phyloP scores from a whole-genome alignment of 768 basidiomycete genomes.

The Lentinula guzmanii region DNA sequence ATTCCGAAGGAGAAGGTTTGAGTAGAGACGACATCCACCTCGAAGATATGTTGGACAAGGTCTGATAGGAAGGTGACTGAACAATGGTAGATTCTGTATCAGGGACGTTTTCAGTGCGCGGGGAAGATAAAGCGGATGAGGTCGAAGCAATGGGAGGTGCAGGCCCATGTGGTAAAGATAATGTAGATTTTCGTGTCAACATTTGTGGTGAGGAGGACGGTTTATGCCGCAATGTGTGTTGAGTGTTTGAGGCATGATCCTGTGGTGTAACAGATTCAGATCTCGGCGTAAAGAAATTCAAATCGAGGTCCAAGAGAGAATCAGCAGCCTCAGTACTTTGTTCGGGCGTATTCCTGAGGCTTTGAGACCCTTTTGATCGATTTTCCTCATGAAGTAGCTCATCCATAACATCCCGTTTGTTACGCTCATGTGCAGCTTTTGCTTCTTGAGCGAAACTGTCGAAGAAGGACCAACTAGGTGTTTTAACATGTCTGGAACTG shows the following conservation, averaged over 20 bases:
- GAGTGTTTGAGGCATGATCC: neutral
- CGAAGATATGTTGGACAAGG: conserved; percentile 41
- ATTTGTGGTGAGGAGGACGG: conserved; percentile 27
- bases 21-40: conserved; percentile 46
- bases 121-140: conserved; percentile 15
- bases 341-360: neutral
- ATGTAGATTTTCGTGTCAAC: conserved; percentile 25
- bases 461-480: conserved; percentile 47
- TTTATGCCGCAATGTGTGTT: conserved; percentile 13
- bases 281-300: conserved; percentile 15
- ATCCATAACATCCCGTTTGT: conserved; percentile 48
- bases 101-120: conserved; percentile 7
- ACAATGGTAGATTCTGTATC: neutral
- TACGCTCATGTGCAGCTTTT: conserved; percentile 45
- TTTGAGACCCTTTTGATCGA: conserved; percentile 54
- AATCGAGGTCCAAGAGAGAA: conserved; percentile 27
- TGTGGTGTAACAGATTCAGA: neutral
- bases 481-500: conserved; percentile 9
- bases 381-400: conserved; percentile 66
- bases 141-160: conserved; percentile 18
- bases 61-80: conserved; percentile 27
- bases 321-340: conserved; percentile 7
- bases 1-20: conserved; percentile 14
- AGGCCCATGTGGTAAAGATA: conserved; percentile 9
- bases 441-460: conserved; percentile 55